These are phyloP conservation scores for Cochlearia excelsa DNA, from an alignment of 345 rosid species.

Conservation along the genomic window DNA sequence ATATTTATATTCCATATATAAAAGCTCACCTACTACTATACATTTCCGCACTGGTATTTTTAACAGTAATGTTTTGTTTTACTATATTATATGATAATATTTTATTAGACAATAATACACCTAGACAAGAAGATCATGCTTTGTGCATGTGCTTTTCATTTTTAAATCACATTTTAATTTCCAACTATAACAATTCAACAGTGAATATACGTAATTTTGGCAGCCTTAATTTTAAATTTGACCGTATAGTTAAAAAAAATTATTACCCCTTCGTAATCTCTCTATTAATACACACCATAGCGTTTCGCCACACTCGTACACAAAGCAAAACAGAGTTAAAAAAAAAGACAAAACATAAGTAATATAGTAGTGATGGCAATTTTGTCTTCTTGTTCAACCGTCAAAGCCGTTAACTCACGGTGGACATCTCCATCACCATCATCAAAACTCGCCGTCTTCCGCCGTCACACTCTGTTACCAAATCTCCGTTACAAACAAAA, in stretches of 20 bases:
- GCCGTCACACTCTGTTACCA: conserved; percentile 11
- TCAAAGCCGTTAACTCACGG: conserved; percentile 35
- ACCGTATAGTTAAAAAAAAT: conserved; percentile 2
- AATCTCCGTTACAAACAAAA: conserved; percentile 29
- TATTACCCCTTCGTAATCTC: conserved; percentile 3
- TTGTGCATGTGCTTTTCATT: conserved; percentile 27
- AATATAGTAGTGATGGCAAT: conserved; percentile 24
- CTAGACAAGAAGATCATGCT: conserved; percentile 21
- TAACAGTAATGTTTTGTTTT: not conserved
- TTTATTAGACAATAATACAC: conserved; percentile 17
- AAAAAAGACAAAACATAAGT: not conserved
- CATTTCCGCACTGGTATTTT: not conserved
- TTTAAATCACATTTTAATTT: not conserved
- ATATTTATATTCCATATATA: not conserved
- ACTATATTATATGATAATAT: not conserved
- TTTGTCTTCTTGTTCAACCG: conserved; percentile 37
- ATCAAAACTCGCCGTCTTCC: conserved; percentile 23
- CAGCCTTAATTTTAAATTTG: conserved; percentile 1
- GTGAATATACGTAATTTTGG: conserved; percentile 3
- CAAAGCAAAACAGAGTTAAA: conserved; percentile 13
- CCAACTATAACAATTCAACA: conserved; percentile 6
- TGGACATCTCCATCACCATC: conserved; percentile 21
- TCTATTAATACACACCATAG: conserved; percentile 23
- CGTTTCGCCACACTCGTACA: conserved; percentile 21
- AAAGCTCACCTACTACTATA: not conserved